Evolutionary conservation across 2,329 filamentous ascomycete species (phyloP).

Genomic region (Penicillium digitatum): DNA sequence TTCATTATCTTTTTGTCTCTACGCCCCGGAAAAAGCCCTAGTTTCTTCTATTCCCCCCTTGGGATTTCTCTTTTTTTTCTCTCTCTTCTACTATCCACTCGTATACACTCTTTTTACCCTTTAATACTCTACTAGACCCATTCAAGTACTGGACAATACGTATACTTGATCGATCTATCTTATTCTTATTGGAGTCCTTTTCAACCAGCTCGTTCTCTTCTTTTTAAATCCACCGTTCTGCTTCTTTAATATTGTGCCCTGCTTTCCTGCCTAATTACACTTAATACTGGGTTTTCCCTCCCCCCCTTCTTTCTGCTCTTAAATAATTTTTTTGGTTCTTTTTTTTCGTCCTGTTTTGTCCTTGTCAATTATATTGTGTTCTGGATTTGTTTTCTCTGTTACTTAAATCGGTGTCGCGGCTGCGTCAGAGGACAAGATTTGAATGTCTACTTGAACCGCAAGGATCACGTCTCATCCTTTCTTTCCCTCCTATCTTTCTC

Average conservation of each 20-base stretch:
- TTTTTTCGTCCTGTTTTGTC: background rate
- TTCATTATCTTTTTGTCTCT: background rate
- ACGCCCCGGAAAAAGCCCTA: background rate
- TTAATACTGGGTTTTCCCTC: background rate
- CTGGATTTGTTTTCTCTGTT: background rate
- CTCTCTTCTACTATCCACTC: background rate
- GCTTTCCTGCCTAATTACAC: constrained; percentile 5
- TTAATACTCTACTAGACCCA: background rate
- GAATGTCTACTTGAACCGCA: constrained; percentile 10
- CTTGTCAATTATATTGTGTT: background rate
- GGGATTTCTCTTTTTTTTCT: background rate
- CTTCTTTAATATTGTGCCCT: background rate
- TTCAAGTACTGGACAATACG: background rate
- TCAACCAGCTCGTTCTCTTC: constrained; percentile 8
- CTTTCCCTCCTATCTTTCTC: background rate
- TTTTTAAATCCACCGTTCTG: constrained; percentile 1
- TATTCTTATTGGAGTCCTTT: background rate
- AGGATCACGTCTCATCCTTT: constrained; percentile 3
- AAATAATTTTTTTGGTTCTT: too few relatives aligned
- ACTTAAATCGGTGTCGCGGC: constrained; percentile 5
- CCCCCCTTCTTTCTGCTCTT: background rate
- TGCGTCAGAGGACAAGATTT: constrained; percentile 9
- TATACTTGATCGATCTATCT: constrained; percentile 6
- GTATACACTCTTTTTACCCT: background rate
- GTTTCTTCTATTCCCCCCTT: constrained; percentile 12